Conservation (phyloP, 495 filamentous ascomycete genomes). For the Aspergillus mulundensis region DNA sequence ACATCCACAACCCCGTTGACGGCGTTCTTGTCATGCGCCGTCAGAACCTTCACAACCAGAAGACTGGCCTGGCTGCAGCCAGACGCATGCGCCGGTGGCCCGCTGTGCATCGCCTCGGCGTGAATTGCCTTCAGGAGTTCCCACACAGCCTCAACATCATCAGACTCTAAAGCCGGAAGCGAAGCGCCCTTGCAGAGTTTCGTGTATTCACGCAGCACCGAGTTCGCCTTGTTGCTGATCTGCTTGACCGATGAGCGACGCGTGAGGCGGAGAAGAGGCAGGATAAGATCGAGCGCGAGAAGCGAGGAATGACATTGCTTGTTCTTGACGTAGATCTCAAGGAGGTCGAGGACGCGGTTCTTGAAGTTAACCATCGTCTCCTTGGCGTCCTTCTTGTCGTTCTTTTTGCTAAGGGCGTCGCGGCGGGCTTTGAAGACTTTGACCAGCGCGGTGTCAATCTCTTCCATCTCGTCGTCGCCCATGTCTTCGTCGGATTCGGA, state of each 20-base stretch:
- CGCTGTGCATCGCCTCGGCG: slow-evolving; percentile 62
- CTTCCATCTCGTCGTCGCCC: slow-evolving; percentile 95
- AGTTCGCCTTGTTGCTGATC: slow-evolving; percentile 66
- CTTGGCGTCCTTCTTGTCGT: slow-evolving; percentile 79
- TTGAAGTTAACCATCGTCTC: slow-evolving; percentile 95
- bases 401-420: slow-evolving; percentile 58
- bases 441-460: slow-evolving; percentile 72
- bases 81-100: slow-evolving; percentile 49
- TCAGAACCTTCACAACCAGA: slow-evolving; percentile 57
- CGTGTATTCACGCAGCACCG: slow-evolving; percentile 65
- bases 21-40: slow-evolving; percentile 44
- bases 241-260: slow-evolving; percentile 64
- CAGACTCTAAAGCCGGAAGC: slow-evolving; percentile 41
- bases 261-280: slow-evolving; percentile 58
- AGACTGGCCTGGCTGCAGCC: slow-evolving; percentile 62
- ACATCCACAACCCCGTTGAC: slow-evolving; percentile 49
- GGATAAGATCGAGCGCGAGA: slow-evolving; percentile 61
- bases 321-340: slow-evolving; percentile 81
- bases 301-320: slow-evolving; percentile 69
- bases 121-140: slow-evolving; percentile 65
- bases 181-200: slow-evolving; percentile 59
- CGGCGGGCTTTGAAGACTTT: slow-evolving; percentile 78
- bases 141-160: slow-evolving; percentile 45
- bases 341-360: slow-evolving; percentile 80
- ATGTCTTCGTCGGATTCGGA: slow-evolving; percentile 68